These are phyloP conservation scores for Salix suchowensis DNA, from an alignment of 345 rosid genomes.

Conservation along the genomic window DNA sequence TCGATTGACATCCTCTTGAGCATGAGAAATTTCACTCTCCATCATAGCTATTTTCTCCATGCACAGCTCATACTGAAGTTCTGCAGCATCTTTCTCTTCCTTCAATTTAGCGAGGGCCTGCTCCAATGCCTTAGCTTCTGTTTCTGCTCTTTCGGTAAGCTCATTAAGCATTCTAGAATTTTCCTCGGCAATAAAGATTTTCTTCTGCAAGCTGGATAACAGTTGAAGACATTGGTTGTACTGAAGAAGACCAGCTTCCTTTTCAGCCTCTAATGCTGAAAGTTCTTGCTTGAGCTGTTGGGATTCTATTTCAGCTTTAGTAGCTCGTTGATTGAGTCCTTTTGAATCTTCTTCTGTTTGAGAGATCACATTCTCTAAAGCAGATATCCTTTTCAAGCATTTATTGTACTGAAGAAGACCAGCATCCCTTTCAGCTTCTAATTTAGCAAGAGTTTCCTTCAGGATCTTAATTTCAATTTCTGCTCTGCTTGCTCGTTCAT, in stretches of 20 bases:
- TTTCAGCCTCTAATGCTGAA: conserved; percentile 16
- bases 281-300: conserved; percentile 21
- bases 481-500: conserved; percentile 32
- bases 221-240: conserved; percentile 26
- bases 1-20: conserved; percentile 23
- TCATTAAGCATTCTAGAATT: conserved; percentile 35
- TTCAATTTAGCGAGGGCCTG: conserved; percentile 19
- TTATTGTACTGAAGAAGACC: conserved; percentile 25
- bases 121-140: conserved; percentile 18
- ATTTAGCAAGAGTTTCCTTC: conserved; percentile 22
- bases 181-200: conserved; percentile 57
- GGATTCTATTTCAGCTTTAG: conserved; percentile 23
- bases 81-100: conserved; percentile 22
- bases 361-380: conserved; percentile 20
- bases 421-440: conserved; percentile 29
- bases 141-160: conserved; percentile 22
- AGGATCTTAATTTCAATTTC: conserved; percentile 27
- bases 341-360: conserved; percentile 31
- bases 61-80: conserved; percentile 20
- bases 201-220: conserved; percentile 18
- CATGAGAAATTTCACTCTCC: conserved; percentile 21
- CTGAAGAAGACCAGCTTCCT: conserved; percentile 25
- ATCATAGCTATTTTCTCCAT: conserved; percentile 16
- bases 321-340: conserved; percentile 44
- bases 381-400: conserved; percentile 17